Conservation (phyloP, 2,329 filamentous ascomycete species). For the Xylariales sp. region DNA sequence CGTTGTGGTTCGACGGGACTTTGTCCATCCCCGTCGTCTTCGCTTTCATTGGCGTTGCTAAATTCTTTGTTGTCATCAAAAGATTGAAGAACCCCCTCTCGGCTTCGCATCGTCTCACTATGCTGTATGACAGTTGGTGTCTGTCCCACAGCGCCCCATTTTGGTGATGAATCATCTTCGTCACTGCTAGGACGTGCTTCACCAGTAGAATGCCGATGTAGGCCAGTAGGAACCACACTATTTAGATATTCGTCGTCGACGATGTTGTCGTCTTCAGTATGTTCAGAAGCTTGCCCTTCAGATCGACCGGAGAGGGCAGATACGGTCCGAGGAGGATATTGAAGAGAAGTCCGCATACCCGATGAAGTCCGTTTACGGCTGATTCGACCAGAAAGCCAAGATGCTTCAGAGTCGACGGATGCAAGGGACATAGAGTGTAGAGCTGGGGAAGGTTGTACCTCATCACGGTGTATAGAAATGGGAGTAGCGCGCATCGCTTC, state of each 20-base stretch:
- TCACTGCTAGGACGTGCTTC: slow-evolving; percentile 69
- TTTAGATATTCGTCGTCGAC: slow-evolving; percentile 81
- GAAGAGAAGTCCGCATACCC: slow-evolving; percentile 56
- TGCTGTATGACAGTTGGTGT: slow-evolving; percentile 62
- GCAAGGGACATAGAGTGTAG: slow-evolving; percentile 86
- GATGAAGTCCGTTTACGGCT: slow-evolving; percentile 61
- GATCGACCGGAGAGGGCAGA: slow-evolving; percentile 68
- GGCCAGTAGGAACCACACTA: slow-evolving; percentile 55
- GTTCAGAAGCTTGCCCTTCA: slow-evolving; percentile 52
- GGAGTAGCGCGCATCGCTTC: slow-evolving; percentile 59
- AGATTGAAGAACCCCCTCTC: slow-evolving; percentile 61
- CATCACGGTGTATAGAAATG: slow-evolving; percentile 57
- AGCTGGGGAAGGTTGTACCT: slow-evolving; percentile 63
- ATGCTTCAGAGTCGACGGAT: slow-evolving; percentile 94
- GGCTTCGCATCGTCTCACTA: slow-evolving; percentile 62
- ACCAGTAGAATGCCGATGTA: slow-evolving; percentile 58
- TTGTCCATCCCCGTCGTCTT: slow-evolving; percentile 44
- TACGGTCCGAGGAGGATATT: slow-evolving; percentile 58
- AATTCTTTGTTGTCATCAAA: slow-evolving; percentile 51
- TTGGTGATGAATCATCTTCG: slow-evolving; percentile 63
- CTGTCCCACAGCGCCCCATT: slow-evolving; percentile 65
- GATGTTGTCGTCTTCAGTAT: slow-evolving; percentile 72
- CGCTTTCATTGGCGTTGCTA: slow-evolving; percentile 49
- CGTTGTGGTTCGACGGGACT: slow-evolving; percentile 62
- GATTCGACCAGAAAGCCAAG: slow-evolving; percentile 87